Evolutionary conservation across 176 grass and related monocot genomes (phyloP).

Genomic region (Dactylis glomerata): DNA sequence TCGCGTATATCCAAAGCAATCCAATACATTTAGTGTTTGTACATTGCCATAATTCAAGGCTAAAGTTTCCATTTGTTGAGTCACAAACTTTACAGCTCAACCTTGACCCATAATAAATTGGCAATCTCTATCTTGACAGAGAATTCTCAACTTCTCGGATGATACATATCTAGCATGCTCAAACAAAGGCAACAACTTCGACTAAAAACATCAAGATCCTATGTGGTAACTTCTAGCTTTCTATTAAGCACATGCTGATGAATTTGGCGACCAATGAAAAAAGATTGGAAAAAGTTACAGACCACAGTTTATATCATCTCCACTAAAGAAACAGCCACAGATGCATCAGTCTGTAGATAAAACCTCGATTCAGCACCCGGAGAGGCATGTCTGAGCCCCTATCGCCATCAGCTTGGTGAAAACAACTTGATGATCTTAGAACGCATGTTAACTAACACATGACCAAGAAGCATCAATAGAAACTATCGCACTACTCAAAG

Average conservation of each 20-base stretch:
- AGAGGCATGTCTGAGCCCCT: not conserved
- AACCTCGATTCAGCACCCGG: not conserved
- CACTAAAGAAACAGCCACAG: not conserved
- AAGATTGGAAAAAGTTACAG: not conserved
- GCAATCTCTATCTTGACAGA: not conserved
- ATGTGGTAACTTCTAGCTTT: not conserved
- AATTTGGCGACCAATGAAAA: not conserved
- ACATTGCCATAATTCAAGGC: not conserved
- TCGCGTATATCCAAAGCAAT: not conserved
- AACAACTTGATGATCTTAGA: slow-evolving; percentile 2
- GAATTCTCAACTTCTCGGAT: not conserved
- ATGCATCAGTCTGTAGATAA: not conserved
- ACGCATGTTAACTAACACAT: not conserved
- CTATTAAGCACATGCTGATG: not conserved
- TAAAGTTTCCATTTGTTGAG: not conserved
- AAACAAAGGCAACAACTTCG: not conserved
- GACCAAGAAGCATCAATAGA: slow-evolving; percentile 12
- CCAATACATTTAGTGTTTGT: not conserved
- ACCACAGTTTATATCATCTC: not conserved
- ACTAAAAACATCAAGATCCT: not conserved
- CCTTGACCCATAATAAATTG: not conserved
- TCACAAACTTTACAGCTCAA: not conserved
- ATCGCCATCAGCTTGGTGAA: not conserved
- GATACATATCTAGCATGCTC: not conserved
- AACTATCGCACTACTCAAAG: slow-evolving; percentile 15